Evolutionary conservation across 257 asterid species (phyloP), one percentile per base, ranked within the genome.

Genomic region (Scutellaria baicalensis): DNA sequence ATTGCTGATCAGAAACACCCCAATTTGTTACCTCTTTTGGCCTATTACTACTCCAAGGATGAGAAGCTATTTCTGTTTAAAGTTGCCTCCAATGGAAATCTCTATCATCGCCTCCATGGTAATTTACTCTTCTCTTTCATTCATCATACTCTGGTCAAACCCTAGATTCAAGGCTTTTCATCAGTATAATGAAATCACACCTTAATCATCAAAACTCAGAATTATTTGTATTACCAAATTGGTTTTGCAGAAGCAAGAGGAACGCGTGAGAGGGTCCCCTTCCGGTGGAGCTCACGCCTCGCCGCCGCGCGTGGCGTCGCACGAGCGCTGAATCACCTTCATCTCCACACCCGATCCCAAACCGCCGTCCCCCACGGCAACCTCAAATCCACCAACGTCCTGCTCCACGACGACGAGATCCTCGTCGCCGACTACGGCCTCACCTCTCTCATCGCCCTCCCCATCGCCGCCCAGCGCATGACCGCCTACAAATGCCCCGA

Each of bases 251-350:
- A 87, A 75, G 93, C 87, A 68, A 79, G 80, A 78, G 91, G 91
- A 59, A 85, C 85, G 6, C 78, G 79, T 0, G 80, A 82, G 16
- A 74, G 97, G 5, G 73, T 84, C 9, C 87, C 87, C 45, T 85
- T 87, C 80, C 79, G 86, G n/a, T 91, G 97, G 96, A 81, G 77
- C 80, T 73, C 88, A 23, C 85, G 96, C 33, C 84, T 91, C 42
- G 74, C 83, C n/a, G 84, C 80, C 61, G 96, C 93, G 12, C 85
- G 87, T 5, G 85, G 79, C 14, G 84, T 85, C 6, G 93, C 83
- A 16, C 79, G 84, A 49, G 97, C 95, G 16, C 18, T 91, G 42
- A 83, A 77, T 18, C 77, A 84, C 68, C 88, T 91, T 3, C 96
- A 91, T 80, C 47, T 31, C 44, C 78, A 75, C 73, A 59, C 79